These are phyloP conservation scores for Colletotrichum orbiculare DNA, from an alignment of 2,329 filamentous ascomycete species.

Conservation along the genomic window DNA sequence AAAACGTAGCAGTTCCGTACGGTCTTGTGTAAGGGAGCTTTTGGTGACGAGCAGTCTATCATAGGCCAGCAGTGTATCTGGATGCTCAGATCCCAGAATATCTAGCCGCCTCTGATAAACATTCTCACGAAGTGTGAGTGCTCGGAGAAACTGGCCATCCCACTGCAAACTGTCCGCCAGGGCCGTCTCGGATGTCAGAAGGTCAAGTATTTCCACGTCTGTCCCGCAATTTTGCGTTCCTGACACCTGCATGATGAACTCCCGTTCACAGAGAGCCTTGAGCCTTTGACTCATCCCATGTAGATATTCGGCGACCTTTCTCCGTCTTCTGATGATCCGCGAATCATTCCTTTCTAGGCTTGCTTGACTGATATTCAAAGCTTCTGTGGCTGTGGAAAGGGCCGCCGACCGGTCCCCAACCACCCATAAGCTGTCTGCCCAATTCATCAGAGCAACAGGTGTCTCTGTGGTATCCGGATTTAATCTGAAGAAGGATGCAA, in stretches of 20 bases:
- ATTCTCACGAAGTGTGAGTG: background rate
- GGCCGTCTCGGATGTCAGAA: background rate
- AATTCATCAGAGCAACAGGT: background rate
- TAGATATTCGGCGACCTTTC: constrained; percentile 9
- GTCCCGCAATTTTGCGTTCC: no score
- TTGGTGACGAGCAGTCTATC: background rate
- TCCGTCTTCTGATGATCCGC: background rate
- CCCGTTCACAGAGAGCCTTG: background rate
- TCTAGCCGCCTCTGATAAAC: background rate
- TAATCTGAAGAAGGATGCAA: no score
- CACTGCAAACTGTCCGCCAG: constrained; percentile 10
- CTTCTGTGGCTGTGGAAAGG: background rate
- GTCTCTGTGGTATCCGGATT: no score
- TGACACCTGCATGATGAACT: background rate
- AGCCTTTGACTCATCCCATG: background rate
- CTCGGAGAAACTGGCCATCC: background rate
- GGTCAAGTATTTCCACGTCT: background rate
- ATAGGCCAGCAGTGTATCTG: background rate
- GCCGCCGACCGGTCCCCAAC: background rate
- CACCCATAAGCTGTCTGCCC: constrained; percentile 2
- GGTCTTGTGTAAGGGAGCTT: background rate
- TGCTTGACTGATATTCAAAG: background rate
- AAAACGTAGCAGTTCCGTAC: background rate
- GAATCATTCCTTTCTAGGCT: background rate
- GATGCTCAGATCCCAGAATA: background rate